These are phyloP conservation scores for Cordyceps tenuipes DNA, from an alignment of 2,329 filamentous ascomycete genomes.

Conservation along the genomic window DNA sequence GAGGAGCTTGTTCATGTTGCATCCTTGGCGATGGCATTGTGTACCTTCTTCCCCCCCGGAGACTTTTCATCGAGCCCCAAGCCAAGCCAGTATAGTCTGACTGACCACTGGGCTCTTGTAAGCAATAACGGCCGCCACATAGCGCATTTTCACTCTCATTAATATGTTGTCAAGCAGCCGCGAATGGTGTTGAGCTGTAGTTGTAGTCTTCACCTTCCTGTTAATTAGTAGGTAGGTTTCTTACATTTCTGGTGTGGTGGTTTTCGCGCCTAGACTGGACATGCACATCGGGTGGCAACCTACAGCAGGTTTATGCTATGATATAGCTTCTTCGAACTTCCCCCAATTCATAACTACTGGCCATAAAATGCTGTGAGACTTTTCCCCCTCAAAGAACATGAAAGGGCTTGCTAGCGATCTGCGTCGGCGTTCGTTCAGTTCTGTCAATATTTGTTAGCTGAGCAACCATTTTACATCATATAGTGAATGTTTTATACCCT, in stretches of 20 bases:
- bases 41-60: constrained; percentile 13
- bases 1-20: not conserved
- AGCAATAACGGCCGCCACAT: too few relatives aligned
- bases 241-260: not conserved
- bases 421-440: not conserved
- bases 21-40: not conserved
- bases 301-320: too few relatives aligned
- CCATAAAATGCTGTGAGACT: too few relatives aligned
- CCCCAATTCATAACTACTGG: too few relatives aligned
- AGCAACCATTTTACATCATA: not conserved
- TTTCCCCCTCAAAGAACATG: too few relatives aligned
- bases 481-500: not conserved
- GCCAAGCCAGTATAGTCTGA: not conserved
- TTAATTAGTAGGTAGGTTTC: not conserved
- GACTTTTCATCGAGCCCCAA: not conserved
- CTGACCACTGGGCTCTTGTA: not conserved
- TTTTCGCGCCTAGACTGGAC: not conserved
- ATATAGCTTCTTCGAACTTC: too few relatives aligned
- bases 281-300: too few relatives aligned
- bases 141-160: too few relatives aligned
- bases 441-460: not conserved
- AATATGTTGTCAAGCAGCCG: too few relatives aligned
- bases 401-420: not conserved
- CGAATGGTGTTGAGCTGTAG: not conserved
- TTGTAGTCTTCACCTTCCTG: not conserved